Evolutionary conservation across 306 rosid genomes (phyloP).

Genomic region (Ormosia emarginata): DNA sequence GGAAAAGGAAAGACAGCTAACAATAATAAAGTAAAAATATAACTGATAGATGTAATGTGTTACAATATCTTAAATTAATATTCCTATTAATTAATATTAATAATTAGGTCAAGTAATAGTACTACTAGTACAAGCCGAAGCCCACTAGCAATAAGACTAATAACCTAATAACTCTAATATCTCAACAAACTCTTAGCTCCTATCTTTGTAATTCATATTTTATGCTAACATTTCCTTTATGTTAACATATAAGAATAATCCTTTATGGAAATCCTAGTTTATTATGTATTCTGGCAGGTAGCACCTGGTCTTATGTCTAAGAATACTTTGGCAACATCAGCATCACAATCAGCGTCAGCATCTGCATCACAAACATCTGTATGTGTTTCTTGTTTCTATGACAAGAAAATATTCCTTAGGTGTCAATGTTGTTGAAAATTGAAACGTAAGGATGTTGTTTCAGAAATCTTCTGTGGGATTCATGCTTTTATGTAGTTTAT

Average conservation of each 20-base stretch:
- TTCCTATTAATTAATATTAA: neutral
- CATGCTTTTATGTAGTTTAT: constrained; percentile 1
- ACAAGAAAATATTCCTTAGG: neutral
- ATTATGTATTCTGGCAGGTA: constrained; percentile 49
- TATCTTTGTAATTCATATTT: neutral
- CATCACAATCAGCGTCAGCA: constrained; percentile 41
- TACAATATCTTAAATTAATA: too few species aligned
- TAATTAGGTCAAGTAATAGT: neutral
- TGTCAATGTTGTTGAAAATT: constrained; percentile 8
- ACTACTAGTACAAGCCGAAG: neutral
- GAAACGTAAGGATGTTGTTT: neutral
- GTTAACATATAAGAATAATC: neutral
- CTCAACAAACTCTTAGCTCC: neutral
- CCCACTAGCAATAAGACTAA: neutral
- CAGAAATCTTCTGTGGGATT: neutral
- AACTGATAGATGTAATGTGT: neutral
- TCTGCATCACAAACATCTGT: constrained; percentile 71
- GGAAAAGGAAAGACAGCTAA: neutral
- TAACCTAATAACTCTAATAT: neutral
- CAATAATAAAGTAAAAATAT: neutral
- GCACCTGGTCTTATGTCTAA: constrained; percentile 67
- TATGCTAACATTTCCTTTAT: neutral
- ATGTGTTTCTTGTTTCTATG: constrained; percentile 36
- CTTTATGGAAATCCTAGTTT: constrained; percentile 15
- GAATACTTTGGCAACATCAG: constrained; percentile 47